These are phyloP conservation scores for Vanderwaltozyma verrucispora DNA, from an alignment of 805 yeast genomes.

Conservation along the genomic window DNA sequence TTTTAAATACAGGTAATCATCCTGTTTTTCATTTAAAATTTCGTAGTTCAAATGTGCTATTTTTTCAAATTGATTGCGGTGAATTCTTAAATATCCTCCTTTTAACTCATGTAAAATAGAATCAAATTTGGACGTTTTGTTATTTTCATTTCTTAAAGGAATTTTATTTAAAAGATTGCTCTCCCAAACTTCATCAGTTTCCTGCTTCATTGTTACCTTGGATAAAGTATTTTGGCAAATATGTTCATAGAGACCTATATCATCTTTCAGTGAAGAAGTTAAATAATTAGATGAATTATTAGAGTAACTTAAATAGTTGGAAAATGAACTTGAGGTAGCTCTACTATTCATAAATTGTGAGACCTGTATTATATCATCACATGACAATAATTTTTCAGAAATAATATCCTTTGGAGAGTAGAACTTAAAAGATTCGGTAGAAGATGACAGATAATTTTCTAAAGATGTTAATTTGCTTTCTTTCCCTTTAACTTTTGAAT, in stretches of 20 bases:
- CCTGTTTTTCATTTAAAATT: constrained; percentile 8
- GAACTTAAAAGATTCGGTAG: not conserved
- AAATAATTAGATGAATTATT: constrained; percentile 4
- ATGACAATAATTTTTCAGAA: constrained; percentile 3
- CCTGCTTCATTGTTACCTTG: constrained; percentile 6
- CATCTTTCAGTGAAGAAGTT: constrained; percentile 9
- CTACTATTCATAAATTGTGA: constrained; percentile 3
- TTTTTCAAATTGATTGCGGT: constrained; percentile 19
- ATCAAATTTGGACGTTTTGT: constrained; percentile 15
- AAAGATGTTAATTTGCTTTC: not conserved
- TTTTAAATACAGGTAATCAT: constrained; percentile 14
- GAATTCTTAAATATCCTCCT: constrained; percentile 29
- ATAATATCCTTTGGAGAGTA: constrained; percentile 20
- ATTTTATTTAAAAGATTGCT: constrained; percentile 1
- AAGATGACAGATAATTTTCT: not conserved
- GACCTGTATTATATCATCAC: constrained; percentile 2
- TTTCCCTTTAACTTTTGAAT: no score
- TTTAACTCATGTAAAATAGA: constrained; percentile 17
- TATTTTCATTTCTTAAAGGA: constrained; percentile 3
- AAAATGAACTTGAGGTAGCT: constrained; percentile 14
- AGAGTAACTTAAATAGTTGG: constrained; percentile 9
- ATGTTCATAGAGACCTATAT: constrained; percentile 20
- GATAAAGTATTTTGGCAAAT: constrained; percentile 13
- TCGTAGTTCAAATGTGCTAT: constrained; percentile 9
- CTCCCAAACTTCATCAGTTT: constrained; percentile 9